A percentile compares a stretch with the other conserved stretches of the same genome.
These are phyloP conservation scores for Eutrema japonicum DNA, from an alignment of 345 rosid genomes.

Conservation along the genomic window DNA sequence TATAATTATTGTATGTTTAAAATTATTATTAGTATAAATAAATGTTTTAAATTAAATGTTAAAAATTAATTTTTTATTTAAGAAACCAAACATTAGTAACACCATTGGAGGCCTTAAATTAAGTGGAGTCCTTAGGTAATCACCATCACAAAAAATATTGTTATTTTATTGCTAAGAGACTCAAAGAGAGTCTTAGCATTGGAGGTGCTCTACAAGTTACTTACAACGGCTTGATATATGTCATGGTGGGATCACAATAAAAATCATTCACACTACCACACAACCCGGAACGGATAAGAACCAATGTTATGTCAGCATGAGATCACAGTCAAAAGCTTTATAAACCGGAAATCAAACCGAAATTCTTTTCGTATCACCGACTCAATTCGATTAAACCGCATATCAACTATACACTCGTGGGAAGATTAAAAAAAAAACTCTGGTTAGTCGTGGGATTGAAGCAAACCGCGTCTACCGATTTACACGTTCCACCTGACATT, in stretches of 20 bases:
- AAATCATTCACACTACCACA: background rate
- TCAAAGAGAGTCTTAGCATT: too few relatives aligned
- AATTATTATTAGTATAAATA: too few relatives aligned
- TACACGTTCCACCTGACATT: constrained; percentile 16
- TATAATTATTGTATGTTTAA: too few relatives aligned
- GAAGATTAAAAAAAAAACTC: background rate
- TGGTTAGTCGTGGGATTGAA: background rate
- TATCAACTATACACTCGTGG: background rate
- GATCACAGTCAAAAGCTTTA: background rate
- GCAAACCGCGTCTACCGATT: constrained; percentile 4
- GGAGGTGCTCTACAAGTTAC: too few relatives aligned
- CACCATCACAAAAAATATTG: too few relatives aligned
- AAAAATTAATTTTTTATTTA: too few relatives aligned
- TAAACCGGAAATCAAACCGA: background rate
- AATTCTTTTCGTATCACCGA: background rate
- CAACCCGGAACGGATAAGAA: background rate
- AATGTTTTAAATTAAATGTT: too few relatives aligned
- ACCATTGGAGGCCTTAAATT: too few relatives aligned
- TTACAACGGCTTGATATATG: background rate
- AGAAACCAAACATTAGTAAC: too few relatives aligned
- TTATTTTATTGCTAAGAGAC: too few relatives aligned
- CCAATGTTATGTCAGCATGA: constrained; percentile 21
- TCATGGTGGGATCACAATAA: too few relatives aligned
- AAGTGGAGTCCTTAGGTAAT: too few relatives aligned
- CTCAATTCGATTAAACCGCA: background rate